A percentile compares a stretch with the other conserved stretches of the same genome.
These are phyloP conservation scores for Sporisorium scitamineum DNA, from an alignment of 1,284 basidiomycete species.

Conservation along the genomic window DNA sequence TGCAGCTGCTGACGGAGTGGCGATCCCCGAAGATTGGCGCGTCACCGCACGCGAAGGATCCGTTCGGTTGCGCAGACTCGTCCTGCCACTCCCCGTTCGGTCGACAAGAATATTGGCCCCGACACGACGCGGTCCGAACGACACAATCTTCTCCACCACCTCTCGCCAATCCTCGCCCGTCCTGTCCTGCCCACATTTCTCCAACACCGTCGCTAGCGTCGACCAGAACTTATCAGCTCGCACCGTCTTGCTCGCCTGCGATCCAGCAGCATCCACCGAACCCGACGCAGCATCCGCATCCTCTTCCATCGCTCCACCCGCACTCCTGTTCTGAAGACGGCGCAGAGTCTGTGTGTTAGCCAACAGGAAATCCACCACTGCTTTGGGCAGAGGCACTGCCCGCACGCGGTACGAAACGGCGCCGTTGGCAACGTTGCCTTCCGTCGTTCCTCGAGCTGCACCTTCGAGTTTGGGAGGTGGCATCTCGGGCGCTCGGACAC, in stretches of 20 bases:
- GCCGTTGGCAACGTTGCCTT: conserved; percentile 78
- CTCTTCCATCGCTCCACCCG: conserved; percentile 43
- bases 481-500: conserved; percentile 81
- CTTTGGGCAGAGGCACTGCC: conserved; percentile 80
- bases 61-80: conserved; percentile 32
- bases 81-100: conserved; percentile 51
- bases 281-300: conserved; percentile 19
- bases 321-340: conserved; percentile 53
- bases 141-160: conserved; percentile 82
- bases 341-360: conserved; percentile 76
- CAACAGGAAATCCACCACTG: conserved; percentile 80
- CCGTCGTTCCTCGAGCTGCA: conserved; percentile 82
- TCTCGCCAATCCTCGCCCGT: conserved; percentile 85
- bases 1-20: conserved; percentile 14
- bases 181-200: conserved; percentile 69
- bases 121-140: conserved; percentile 88
- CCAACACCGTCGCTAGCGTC: conserved; percentile 77
- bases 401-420: conserved; percentile 86
- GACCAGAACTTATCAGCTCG: conserved; percentile 80
- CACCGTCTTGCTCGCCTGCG: conserved; percentile 52
- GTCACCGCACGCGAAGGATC: conserved; percentile 31
- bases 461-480: conserved; percentile 81
- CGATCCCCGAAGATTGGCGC: conserved; percentile 29
- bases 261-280: conserved; percentile 30
- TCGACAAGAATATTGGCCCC: conserved; percentile 91